Evolutionary conservation across 2,329 filamentous ascomycete genomes (phyloP).

Genomic region (Phialophora macrospora): DNA sequence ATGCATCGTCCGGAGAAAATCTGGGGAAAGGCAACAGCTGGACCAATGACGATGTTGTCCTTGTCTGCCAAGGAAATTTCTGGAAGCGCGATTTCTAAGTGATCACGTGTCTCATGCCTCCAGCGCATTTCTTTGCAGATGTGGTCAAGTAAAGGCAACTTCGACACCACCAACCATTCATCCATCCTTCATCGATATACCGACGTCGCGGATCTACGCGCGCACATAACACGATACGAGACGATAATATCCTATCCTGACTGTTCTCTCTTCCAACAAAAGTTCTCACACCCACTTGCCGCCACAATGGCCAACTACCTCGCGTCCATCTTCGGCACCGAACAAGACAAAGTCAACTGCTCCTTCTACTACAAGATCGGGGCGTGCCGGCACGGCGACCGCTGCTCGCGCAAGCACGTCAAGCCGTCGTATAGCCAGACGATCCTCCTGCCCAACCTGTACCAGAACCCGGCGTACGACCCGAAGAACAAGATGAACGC

Average conservation of each 20-base stretch:
- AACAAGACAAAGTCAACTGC: constrained; percentile 99
- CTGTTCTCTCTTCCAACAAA: not conserved
- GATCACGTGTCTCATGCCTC: constrained; percentile 4
- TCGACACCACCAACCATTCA: not conserved
- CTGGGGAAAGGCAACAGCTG: not conserved
- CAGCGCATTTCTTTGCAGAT: constrained; percentile 3
- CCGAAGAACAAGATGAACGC: constrained; percentile 96
- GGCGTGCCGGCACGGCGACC: constrained; percentile 96
- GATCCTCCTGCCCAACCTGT: constrained; percentile 96
- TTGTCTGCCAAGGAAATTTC: constrained; percentile 17
- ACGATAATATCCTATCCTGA: not conserved
- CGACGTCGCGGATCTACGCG: not conserved
- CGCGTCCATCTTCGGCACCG: constrained; percentile 98
- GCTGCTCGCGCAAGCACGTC: constrained; percentile 97
- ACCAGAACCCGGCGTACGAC: constrained; percentile 98
- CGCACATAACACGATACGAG: not conserved
- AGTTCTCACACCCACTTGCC: not conserved
- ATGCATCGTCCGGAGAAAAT: not conserved
- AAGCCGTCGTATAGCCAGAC: constrained; percentile 98
- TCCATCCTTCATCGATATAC: not conserved
- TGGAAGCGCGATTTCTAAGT: constrained; percentile 20
- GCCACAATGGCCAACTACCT: constrained; percentile 89
- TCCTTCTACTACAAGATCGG: constrained; percentile 99
- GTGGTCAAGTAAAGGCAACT: not conserved
- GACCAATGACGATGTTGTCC: not conserved